Evolutionary conservation across 306 rosid species (phyloP).

Genomic region (Purshia tridentata): DNA sequence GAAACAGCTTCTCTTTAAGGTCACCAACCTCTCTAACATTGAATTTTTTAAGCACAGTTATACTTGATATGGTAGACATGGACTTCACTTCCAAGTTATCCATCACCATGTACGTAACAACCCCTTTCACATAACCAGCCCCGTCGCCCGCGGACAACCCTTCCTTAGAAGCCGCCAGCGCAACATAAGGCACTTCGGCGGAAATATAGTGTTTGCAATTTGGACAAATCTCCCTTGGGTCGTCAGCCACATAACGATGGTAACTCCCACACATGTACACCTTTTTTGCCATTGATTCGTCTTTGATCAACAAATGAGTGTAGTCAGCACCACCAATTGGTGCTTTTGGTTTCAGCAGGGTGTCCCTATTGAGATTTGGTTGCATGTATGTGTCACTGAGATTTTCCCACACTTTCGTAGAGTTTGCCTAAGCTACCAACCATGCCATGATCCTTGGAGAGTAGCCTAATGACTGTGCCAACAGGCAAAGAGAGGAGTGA

Average conservation of each 20-base stretch:
- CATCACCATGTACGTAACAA: constrained; percentile 30
- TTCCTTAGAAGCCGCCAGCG: too few relatives aligned
- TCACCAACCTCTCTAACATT: constrained; percentile 1
- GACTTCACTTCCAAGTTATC: constrained; percentile 30
- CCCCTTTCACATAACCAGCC: too few relatives aligned
- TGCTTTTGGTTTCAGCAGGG: constrained; percentile 20
- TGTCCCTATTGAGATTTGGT: constrained; percentile 1
- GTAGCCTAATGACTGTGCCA: constrained; percentile 14
- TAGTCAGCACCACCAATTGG: not conserved
- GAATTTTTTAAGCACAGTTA: not conserved
- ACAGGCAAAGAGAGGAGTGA: constrained; percentile 16
- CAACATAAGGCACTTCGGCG: too few relatives aligned
- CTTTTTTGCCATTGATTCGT: not conserved
- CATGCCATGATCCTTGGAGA: not conserved
- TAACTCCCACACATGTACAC: not conserved
- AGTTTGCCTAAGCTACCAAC: constrained; percentile 3
- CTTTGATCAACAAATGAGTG: not conserved
- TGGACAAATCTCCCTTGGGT: not conserved
- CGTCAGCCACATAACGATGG: too few relatives aligned
- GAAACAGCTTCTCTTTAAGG: constrained; percentile 17
- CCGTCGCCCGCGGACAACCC: too few relatives aligned
- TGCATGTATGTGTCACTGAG: not conserved
- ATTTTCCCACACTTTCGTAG: constrained; percentile 9
- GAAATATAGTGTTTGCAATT: not conserved
- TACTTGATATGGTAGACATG: not conserved